phyloP scores from a whole-genome alignment of 768 basidiomycete genomes.

The Serpula lacrymans region DNA sequence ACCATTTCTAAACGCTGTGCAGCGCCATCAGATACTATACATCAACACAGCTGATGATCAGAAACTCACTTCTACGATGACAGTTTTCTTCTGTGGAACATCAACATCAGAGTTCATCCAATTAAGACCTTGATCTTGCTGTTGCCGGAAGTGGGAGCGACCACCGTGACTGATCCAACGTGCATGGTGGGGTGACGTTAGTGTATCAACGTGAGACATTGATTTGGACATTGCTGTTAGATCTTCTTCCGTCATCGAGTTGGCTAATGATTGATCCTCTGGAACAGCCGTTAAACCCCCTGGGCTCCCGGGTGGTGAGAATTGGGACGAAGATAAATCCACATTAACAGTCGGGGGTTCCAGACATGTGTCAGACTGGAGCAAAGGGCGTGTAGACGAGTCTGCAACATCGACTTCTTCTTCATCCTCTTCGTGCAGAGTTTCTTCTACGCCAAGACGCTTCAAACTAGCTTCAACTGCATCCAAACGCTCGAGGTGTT shows the following conservation, averaged over 20 bases:
- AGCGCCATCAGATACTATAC: constrained; percentile 4
- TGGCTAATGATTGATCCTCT: constrained; percentile 50
- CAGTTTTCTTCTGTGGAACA: constrained; percentile 49
- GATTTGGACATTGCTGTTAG: constrained; percentile 74
- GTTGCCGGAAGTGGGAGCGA: constrained; percentile 22
- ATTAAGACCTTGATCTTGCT: constrained; percentile 34
- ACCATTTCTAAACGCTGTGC: constrained; percentile 71
- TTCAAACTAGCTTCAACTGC: constrained; percentile 78
- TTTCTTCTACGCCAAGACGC: constrained; percentile 62
- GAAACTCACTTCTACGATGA: constrained; percentile 65
- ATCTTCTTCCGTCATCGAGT: constrained; percentile 67
- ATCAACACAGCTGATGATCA: not conserved
- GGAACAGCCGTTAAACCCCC: constrained; percentile 47
- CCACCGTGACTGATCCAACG: constrained; percentile 32
- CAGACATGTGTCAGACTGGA: constrained; percentile 32
- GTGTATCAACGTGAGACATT: constrained; percentile 63
- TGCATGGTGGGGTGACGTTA: constrained; percentile 33
- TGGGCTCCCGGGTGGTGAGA: constrained; percentile 60
- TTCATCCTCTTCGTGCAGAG: constrained; percentile 47
- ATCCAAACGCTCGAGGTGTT: constrained; percentile 82
- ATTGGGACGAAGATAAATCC: constrained; percentile 36
- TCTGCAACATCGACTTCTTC: constrained; percentile 65
- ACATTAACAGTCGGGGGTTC: constrained; percentile 10
- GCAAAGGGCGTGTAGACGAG: constrained; percentile 25
- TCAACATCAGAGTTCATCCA: constrained; percentile 41